These are phyloP conservation scores for Exophiala dermatitidis DNA, from an alignment of 2,329 filamentous ascomycete genomes.

Conservation along the genomic window DNA sequence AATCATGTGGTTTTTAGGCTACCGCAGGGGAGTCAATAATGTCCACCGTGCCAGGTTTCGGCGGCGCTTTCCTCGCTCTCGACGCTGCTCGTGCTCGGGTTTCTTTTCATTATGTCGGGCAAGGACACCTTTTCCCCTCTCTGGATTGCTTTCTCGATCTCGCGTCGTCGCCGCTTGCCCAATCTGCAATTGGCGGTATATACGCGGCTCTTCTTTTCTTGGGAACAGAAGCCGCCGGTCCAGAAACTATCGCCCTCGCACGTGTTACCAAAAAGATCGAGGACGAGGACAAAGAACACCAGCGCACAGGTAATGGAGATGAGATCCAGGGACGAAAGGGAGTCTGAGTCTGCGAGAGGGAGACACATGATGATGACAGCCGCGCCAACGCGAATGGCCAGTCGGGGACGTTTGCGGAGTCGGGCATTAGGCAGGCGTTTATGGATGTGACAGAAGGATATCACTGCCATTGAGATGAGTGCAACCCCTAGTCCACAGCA, in stretches of 20 bases:
- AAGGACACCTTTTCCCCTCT: conserved; percentile 28
- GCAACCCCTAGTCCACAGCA: conserved; percentile 55
- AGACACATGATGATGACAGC: conserved; percentile 50
- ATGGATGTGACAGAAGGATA: conserved; percentile 51
- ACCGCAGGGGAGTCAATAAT: neutral
- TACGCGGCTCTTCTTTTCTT: conserved; percentile 32
- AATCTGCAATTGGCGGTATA: conserved; percentile 39
- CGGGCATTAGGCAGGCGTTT: conserved; percentile 46
- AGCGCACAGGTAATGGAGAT: conserved; percentile 43
- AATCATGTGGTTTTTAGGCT: no score
- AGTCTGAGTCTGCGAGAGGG: conserved; percentile 38
- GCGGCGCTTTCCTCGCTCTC: neutral
- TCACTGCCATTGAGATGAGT: conserved; percentile 48
- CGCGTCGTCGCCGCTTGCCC: conserved; percentile 29
- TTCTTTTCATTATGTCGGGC: conserved; percentile 9
- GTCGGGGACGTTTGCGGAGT: conserved; percentile 45
- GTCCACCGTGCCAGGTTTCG: neutral
- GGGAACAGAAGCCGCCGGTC: conserved; percentile 27
- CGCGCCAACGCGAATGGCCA: conserved; percentile 46
- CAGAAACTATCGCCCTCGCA: conserved; percentile 41
- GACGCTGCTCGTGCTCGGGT: neutral
- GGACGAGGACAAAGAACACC: conserved; percentile 40
- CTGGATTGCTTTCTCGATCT: conserved; percentile 31
- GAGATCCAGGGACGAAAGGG: conserved; percentile 42
- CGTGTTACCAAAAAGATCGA: conserved; percentile 48